Evolutionary conservation across 1,139 yeast species (phyloP), one percentile per base, ranked within the genome.

Genomic region (Debaryomycetaceae sp.): DNA sequence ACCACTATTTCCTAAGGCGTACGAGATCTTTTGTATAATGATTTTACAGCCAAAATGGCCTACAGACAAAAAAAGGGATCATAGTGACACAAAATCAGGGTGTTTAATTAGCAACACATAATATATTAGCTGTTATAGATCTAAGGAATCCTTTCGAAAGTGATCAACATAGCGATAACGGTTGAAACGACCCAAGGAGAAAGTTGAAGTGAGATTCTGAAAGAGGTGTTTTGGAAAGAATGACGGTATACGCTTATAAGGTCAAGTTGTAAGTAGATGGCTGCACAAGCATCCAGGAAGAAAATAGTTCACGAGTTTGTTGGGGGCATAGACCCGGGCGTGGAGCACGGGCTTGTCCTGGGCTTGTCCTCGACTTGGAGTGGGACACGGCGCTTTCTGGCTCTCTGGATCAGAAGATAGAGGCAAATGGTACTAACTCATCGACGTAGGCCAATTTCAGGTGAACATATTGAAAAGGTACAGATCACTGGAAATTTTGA

Each of bases 401-500:
- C 20, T 17, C 20, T 17, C 20, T 17, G 20, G 20, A 17, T 17
- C 20, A 17, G 20, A 17, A 17, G 20, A 17, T 17, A 11, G 31
- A 27, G 4, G 31, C 8, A 27, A 27, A 3, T 8, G 2, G 31
- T 27, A 27, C 31, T 27, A 27, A 27, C 31, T 8, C 31, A 27
- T 7, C 31, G 31, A 7, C 31, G 24, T 38, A 47, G 56, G 54
- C 53, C 54, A 22, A 53, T 45, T 40, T 45, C 44, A 9, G 50
- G 46, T 24, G 38, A 42, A 24, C 42, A 45, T n/a, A 51, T 53
- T 40, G 45, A 53, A 13, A 57, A 66, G 6, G 66, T 73, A 31
- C 64, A 64, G 39, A 66, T 73, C 33, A 73, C 78, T 3, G 79
- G 79, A 5, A 65, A 58, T 45, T 74, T 73, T 51, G 76, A 73